phyloP scores from a whole-genome alignment of 768 basidiomycete genomes.

The Trametes coccinea region DNA sequence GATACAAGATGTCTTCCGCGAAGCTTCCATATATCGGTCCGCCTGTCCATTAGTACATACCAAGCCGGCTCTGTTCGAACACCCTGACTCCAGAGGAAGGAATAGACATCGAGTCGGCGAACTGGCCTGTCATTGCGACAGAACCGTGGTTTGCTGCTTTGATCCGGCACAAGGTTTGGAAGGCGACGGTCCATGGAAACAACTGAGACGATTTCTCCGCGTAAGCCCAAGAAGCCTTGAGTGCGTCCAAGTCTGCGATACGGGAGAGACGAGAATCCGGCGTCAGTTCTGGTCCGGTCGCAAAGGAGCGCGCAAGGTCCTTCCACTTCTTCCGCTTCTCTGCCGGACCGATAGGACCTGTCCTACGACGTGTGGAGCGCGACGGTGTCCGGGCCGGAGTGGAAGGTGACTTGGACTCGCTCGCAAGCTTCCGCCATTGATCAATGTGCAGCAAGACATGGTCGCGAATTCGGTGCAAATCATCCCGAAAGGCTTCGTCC shows the following conservation, averaged over 20 bases:
- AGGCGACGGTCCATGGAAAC: conserved; percentile 60
- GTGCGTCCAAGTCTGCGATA: conserved; percentile 4
- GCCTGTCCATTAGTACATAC: not conserved
- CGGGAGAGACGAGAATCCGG: not conserved
- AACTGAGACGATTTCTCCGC: not conserved
- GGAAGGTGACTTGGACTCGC: not conserved
- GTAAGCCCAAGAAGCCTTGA: conserved; percentile 54
- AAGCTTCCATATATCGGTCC: no score
- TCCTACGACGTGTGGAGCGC: not conserved
- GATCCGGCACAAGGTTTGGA: conserved; percentile 50
- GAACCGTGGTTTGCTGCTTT: conserved; percentile 45
- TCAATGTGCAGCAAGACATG: conserved; percentile 14
- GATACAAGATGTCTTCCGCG: no score
- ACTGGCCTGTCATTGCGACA: conserved; percentile 15
- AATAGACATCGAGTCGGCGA: conserved; percentile 25
- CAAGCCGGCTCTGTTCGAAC: conserved; percentile 17
- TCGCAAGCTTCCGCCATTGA: not conserved
- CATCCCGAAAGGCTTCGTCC: conserved; percentile 25
- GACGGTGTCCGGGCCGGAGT: not conserved
- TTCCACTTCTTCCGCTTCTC: conserved; percentile 6
- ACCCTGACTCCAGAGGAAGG: conserved; percentile 10
- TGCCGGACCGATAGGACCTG: not conserved
- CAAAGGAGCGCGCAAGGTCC: conserved; percentile 13
- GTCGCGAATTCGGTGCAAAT: conserved; percentile 41
- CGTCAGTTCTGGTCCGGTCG: conserved; percentile 1